Evolutionary conservation across 768 basidiomycete species (phyloP).

Genomic region (Trichaptum fuscoviolaceum): DNA sequence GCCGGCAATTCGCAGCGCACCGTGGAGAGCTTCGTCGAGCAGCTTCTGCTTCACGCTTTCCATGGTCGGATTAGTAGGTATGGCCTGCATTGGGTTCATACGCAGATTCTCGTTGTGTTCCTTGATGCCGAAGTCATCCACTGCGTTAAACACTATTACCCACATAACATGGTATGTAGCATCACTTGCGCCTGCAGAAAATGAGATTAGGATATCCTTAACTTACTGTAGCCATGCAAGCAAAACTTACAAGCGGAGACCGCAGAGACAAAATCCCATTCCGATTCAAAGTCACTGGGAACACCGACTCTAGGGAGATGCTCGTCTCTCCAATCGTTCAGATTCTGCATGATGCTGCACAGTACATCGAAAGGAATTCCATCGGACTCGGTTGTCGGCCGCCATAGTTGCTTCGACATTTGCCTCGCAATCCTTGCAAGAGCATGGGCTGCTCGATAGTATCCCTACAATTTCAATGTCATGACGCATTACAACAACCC

Average conservation of each 20-base stretch:
- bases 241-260: conserved; percentile 50
- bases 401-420: conserved; percentile 79
- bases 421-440: conserved; percentile 79
- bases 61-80: conserved; percentile 24
- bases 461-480: conserved; percentile 46
- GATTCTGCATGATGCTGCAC: conserved; percentile 45
- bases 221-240: neutral
- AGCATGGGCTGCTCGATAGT: conserved; percentile 78
- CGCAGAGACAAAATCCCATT: conserved; percentile 89
- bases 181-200: conserved; percentile 67
- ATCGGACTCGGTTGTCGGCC: conserved; percentile 66
- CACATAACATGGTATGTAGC: conserved; percentile 91
- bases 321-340: conserved; percentile 70
- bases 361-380: conserved; percentile 73
- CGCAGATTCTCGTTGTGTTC: conserved; percentile 54
- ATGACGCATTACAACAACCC: conserved; percentile 10
- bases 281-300: conserved; percentile 73
- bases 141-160: conserved; percentile 75
- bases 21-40: conserved; percentile 77
- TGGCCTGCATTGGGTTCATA: conserved; percentile 33
- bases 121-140: conserved; percentile 81
- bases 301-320: conserved; percentile 79
- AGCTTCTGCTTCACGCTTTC: conserved; percentile 65
- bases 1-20: conserved; percentile 85
- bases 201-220: conserved; percentile 32